Conservation (phyloP, 345 rosid genomes). For the Populus ilicifolia region DNA sequence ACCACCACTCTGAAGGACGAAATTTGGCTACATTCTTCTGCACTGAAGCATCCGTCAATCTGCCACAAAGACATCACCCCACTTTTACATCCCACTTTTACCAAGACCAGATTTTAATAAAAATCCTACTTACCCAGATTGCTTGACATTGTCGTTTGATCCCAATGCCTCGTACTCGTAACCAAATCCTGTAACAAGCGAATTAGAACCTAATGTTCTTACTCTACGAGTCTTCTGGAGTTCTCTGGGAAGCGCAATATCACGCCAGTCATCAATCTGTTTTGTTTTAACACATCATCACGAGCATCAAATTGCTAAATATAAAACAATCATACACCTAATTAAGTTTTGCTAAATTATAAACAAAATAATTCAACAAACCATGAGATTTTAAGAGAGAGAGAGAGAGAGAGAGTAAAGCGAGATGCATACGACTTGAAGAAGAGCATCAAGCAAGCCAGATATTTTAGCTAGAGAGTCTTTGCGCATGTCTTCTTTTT, state of each 20-base stretch:
- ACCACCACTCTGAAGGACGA: constrained; percentile 76
- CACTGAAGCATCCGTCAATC: constrained; percentile 15
- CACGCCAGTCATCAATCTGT: constrained; percentile 98
- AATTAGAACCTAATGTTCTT: constrained; percentile 67
- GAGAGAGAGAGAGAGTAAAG: neutral
- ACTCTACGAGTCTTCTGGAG: constrained; percentile 48
- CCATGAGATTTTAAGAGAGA: neutral
- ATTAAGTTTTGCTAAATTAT: neutral
- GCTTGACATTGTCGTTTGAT: constrained; percentile 30
- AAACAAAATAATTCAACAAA: neutral
- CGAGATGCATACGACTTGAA: constrained; percentile 62
- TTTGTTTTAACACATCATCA: constrained; percentile 6
- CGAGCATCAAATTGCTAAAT: neutral
- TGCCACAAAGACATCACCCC: constrained; percentile 10
- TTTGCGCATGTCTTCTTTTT: constrained; percentile 81
- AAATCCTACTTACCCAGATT: constrained; percentile 44
- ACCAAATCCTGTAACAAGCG: constrained; percentile 76
- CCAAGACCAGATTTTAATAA: neutral
- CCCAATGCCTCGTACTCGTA: constrained; percentile 57
- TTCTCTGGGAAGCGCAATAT: constrained; percentile 69
- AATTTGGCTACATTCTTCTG: constrained; percentile 39
- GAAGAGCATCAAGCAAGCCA: constrained; percentile 95
- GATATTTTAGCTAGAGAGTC: constrained; percentile 87
- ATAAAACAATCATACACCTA: neutral
- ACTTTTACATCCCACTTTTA: constrained; percentile 11